A percentile compares a stretch with the other conserved stretches of the same genome.
Conservation (phyloP, 345 rosid species). For the Nephelium lappaceum region DNA sequence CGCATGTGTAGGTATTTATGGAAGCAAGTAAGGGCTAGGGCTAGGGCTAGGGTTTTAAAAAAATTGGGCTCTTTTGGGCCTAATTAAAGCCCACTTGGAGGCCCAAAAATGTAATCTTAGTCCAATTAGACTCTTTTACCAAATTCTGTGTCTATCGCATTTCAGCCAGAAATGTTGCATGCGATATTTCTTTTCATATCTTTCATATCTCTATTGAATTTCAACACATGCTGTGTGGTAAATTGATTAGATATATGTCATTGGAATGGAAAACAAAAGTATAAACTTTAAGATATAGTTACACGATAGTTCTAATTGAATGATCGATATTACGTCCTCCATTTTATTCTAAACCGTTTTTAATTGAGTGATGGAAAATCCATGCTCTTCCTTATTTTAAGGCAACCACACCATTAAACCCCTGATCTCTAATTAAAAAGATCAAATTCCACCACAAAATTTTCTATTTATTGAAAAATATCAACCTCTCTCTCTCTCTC, state of each 20-base stretch:
- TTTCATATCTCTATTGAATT: too few species aligned
- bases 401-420: background rate
- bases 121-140: too few species aligned
- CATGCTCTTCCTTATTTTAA: background rate
- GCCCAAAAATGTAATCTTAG: background rate
- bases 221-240: too few species aligned
- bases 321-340: too few species aligned
- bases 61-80: background rate
- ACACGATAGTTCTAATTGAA: too few species aligned
- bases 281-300: background rate
- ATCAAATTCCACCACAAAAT: background rate
- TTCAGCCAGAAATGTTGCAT: too few species aligned
- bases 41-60: conserved; percentile 10
- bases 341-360: background rate
- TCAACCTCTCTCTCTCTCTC: background rate
- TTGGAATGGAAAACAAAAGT: too few species aligned
- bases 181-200: too few species aligned
- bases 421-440: background rate
- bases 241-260: too few species aligned
- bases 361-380: background rate
- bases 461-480: background rate
- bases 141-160: too few species aligned
- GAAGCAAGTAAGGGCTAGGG: background rate
- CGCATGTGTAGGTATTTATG: background rate
- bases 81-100: background rate